Evolutionary conservation across 2,329 filamentous ascomycete species (phyloP).

Genomic region (Ramularia collo-cygni): DNA sequence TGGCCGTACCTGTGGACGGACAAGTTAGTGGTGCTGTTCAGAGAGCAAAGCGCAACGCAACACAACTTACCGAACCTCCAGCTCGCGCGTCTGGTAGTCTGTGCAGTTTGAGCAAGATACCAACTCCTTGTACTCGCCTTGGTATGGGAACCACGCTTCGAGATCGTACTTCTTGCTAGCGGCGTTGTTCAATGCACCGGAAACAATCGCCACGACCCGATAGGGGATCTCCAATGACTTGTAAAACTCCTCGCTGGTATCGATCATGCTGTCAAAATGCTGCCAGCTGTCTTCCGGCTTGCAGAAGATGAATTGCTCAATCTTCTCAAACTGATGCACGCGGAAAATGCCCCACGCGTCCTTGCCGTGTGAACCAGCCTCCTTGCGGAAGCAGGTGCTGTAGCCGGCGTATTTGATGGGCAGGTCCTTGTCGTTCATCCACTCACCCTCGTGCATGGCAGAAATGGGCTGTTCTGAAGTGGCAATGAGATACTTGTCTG

Average conservation of each 20-base stretch:
- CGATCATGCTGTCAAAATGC: constrained; percentile 89
- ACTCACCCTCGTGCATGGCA: constrained; percentile 80
- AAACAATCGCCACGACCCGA: constrained; percentile 88
- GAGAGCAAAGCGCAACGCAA: not conserved
- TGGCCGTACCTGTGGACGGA: constrained; percentile 53
- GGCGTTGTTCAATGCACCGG: constrained; percentile 87
- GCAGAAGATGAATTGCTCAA: constrained; percentile 72
- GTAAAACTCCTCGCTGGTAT: constrained; percentile 89
- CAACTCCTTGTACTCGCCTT: constrained; percentile 96
- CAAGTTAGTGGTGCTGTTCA: constrained; percentile 1
- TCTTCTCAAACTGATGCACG: constrained; percentile 96
- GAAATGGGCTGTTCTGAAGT: constrained; percentile 95
- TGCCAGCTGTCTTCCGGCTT: constrained; percentile 90
- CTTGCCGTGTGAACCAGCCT: constrained; percentile 83
- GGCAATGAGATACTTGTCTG: constrained; percentile 77
- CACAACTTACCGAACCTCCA: constrained; percentile 66
- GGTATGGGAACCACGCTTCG: constrained; percentile 93
- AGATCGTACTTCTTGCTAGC: constrained; percentile 91
- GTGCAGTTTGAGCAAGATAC: constrained; percentile 98
- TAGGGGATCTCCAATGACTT: constrained; percentile 83
- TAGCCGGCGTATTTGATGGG: constrained; percentile 87
- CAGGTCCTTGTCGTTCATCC: constrained; percentile 76
- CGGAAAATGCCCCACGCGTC: constrained; percentile 98
- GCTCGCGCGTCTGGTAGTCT: constrained; percentile 88
- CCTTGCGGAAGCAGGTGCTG: constrained; percentile 91